A percentile compares a stretch with the other conserved stretches of the same genome.
These are phyloP conservation scores for Bruguiera gymnorhiza DNA, from an alignment of 345 rosid genomes.

Conservation along the genomic window DNA sequence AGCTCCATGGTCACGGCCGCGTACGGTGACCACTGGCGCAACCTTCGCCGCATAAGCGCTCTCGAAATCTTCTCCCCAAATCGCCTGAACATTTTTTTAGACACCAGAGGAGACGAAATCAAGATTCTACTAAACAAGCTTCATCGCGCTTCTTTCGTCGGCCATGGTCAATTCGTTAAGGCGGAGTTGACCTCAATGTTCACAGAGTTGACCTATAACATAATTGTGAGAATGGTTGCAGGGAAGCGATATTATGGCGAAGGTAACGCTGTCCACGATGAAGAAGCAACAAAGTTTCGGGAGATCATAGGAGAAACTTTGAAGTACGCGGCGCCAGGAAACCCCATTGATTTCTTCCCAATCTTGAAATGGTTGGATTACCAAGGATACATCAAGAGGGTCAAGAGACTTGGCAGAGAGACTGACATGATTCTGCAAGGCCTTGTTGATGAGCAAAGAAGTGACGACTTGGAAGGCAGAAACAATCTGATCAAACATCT, in stretches of 20 bases:
- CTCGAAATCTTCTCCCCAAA: conserved; percentile 39
- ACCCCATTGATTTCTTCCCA: conserved; percentile 46
- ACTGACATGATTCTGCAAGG: conserved; percentile 43
- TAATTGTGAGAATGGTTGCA: conserved; percentile 14
- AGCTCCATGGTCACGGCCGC: conserved; percentile 28
- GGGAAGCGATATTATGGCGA: conserved; percentile 40
- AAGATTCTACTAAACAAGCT: conserved; percentile 26
- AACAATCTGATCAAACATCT: conserved; percentile 46
- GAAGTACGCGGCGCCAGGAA: conserved; percentile 23
- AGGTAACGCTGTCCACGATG: conserved; percentile 20
- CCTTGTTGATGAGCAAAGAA: conserved; percentile 45
- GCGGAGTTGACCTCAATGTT: conserved; percentile 13
- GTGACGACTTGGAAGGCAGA: not conserved
- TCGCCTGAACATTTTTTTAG: conserved; percentile 24
- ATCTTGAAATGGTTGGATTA: conserved; percentile 34
- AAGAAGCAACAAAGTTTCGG: conserved; percentile 38
- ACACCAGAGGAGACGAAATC: conserved; percentile 42
- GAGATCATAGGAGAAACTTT: conserved; percentile 34
- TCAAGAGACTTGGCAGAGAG: conserved; percentile 16
- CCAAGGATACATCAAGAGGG: conserved; percentile 22
- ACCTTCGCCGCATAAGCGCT: conserved; percentile 47
- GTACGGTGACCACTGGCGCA: conserved; percentile 61
- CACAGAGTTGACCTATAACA: conserved; percentile 4
- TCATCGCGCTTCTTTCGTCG: not conserved
- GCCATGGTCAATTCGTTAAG: not conserved